Evolutionary conservation across 2,329 filamentous ascomycete genomes (phyloP).

Genomic region (Pyricularia sp.): DNA sequence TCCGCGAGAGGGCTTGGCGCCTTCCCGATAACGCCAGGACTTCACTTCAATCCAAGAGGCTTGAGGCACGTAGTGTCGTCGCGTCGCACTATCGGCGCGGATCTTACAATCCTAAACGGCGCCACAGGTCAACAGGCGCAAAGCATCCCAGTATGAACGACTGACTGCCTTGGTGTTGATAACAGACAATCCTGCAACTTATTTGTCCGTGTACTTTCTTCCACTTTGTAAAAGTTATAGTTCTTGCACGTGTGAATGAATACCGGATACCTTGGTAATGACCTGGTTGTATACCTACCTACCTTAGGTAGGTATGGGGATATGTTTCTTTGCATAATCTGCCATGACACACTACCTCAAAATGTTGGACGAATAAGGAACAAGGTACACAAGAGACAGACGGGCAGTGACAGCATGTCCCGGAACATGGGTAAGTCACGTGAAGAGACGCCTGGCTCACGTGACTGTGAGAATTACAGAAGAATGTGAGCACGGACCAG

Average conservation of each 20-base stretch:
- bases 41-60: not conserved
- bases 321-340: not conserved
- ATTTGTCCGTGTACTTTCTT: not conserved
- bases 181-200: not conserved
- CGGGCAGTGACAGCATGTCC: no score
- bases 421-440: not conserved
- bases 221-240: not conserved
- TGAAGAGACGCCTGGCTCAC: not conserved
- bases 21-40: not conserved
- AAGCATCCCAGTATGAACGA: not conserved
- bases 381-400: not conserved
- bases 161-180: not conserved
- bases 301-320: no score
- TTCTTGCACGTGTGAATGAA: not conserved
- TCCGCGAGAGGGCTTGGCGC: not conserved
- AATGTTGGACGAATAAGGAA: not conserved
- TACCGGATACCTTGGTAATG: not conserved
- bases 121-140: not conserved
- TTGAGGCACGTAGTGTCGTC: not conserved
- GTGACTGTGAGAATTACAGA: not conserved
- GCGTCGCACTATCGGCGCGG: not conserved
- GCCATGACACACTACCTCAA: not conserved
- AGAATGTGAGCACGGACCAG: not conserved
- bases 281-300: not conserved
- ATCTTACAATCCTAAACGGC: not conserved